Base-by-base conservation (phyloP, 345 rosid genomes). In the Sapria himalayana region DNA sequence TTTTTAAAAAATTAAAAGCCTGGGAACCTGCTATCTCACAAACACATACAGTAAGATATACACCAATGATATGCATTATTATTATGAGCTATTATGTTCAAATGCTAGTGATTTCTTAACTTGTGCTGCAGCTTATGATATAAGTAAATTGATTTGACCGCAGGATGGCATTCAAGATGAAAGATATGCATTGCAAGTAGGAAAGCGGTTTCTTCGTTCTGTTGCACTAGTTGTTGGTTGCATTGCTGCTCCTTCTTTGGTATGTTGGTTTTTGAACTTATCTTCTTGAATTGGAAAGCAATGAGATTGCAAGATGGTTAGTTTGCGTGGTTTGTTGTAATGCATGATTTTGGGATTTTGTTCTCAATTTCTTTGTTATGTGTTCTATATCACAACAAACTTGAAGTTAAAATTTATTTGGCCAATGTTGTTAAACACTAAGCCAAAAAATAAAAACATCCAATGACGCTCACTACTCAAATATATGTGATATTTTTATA, bases 111-210 rank as follows among this genome's bases (percentile, higher is more conserved):
- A n/a, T n/a, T n/a, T n/a, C n/a, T n/a, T n/a, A n/a, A n/a, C n/a
- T n/a, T n/a, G n/a, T 33, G 55, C 3, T 60, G 39, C 22, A 29
- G 48, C 34, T 33, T 51, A 25, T 31, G 29, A 41, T 24, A 40
- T 32, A 25, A 33, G 58, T 45, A 15, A 35, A 31, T 41, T 69
- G 45, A 48, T 50, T 52, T 62, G 53, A 15, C 49, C 71, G 62
- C 76, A 91, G 99, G 95, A 73, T 70, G 93, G 77, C 19, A 93
- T 93, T 25, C 84, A 69, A 68, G 99, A 89, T 39, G 66, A 58
- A 20, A 86, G 84, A 15, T 63, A 78, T 37, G 75, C 70, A 23
- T 18, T 82, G 48, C 64, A 69, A 43, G 73, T 80, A 79, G 92
- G 93, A 60, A 89, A 84, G 57, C 64, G 95, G 19, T 53, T 84